Percentiles rank a stretch among this genome's conserved stretches.
Evolutionary conservation across 805 yeast genomes (phyloP).

Genomic region (Candida saitoana): DNA sequence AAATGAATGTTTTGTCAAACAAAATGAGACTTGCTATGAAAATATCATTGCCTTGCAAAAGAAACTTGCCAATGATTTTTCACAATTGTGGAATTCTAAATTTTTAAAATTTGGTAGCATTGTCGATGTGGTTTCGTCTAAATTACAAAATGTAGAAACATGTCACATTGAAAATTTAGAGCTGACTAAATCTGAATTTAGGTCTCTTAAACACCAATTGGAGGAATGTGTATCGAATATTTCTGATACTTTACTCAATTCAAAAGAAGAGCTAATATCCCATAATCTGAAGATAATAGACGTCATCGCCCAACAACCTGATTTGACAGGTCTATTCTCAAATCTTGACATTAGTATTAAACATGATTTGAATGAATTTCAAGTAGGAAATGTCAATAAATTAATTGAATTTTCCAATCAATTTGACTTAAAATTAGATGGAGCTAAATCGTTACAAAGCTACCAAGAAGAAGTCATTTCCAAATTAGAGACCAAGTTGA

Average conservation of each 20-base stretch:
- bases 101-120: not conserved
- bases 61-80: not conserved
- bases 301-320: not conserved
- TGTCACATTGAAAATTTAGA: not conserved
- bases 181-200: not conserved
- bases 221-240: not conserved
- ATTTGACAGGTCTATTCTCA: not conserved
- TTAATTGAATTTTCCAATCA: not conserved
- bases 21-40: not conserved
- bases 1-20: not conserved
- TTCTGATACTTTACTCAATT: not conserved
- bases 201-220: not conserved
- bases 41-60: not conserved
- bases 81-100: not conserved
- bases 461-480: not conserved
- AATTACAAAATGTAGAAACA: not conserved
- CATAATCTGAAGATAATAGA: not conserved
- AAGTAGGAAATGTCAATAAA: not conserved
- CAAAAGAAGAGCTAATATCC: not conserved
- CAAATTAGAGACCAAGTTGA: not conserved
- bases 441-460: not conserved
- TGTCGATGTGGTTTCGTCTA: not conserved
- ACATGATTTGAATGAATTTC: not conserved
- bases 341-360: not conserved
- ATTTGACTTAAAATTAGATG: not conserved